phyloP scores from a whole-genome alignment of 768 basidiomycete genomes.

The Kwoniella mangroviensis region DNA sequence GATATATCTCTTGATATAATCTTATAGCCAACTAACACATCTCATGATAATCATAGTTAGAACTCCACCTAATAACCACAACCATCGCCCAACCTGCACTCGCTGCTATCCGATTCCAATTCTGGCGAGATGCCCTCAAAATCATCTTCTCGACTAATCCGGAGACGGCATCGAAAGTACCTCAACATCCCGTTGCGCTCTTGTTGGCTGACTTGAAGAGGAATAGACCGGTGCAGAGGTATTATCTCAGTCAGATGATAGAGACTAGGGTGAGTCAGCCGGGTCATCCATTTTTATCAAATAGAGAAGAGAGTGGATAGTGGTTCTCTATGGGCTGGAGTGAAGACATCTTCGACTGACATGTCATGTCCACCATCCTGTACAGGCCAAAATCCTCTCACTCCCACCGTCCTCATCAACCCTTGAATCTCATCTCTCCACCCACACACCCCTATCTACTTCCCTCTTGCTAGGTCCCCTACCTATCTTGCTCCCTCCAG shows the following conservation, averaged over 20 bases:
- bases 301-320: too few relatives aligned
- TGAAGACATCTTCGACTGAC: too few relatives aligned
- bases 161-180: constrained; percentile 22
- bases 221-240: constrained; percentile 52
- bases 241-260: constrained; percentile 55
- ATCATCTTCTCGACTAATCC: constrained; percentile 31
- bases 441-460: constrained; percentile 48
- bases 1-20: too few relatives aligned
- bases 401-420: constrained; percentile 40
- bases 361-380: too few relatives aligned
- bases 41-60: constrained; percentile 36
- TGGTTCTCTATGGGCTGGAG: too few relatives aligned
- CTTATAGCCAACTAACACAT: too few relatives aligned
- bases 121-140: constrained; percentile 56
- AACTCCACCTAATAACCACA: constrained; percentile 52
- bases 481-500: constrained; percentile 53
- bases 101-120: constrained; percentile 56
- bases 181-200: constrained; percentile 55
- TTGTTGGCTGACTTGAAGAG: constrained; percentile 42
- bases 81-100: constrained; percentile 53
- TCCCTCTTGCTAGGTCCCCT: constrained; percentile 53
- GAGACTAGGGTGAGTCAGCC: constrained; percentile 46
- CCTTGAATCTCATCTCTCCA: constrained; percentile 45
- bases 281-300: too few relatives aligned
- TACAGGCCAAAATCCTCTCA: constrained; percentile 41